Percentiles rank a stretch among this genome's conserved stretches.
phyloP scores from a whole-genome alignment of 2,329 filamentous ascomycete species.

The Arthroderma sp. region DNA sequence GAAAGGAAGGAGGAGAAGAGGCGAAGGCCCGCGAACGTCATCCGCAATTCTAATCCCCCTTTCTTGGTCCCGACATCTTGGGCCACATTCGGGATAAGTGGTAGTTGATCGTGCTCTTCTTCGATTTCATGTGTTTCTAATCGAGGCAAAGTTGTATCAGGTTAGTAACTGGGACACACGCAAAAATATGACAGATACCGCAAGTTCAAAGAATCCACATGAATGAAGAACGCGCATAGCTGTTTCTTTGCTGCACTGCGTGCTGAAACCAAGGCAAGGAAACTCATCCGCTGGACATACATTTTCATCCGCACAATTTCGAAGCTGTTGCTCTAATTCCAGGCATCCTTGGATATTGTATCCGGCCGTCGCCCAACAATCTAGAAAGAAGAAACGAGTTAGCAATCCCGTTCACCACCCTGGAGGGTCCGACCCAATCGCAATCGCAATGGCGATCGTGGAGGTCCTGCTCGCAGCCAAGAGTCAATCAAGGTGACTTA shows the following conservation, averaged over 20 bases:
- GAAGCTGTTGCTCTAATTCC: constrained; percentile 46
- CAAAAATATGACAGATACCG: constrained; percentile 1
- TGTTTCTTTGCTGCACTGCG: too few species aligned
- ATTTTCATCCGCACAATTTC: constrained; percentile 67
- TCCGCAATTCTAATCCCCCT: constrained; percentile 37
- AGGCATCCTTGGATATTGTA: constrained; percentile 44
- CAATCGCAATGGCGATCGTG: neutral
- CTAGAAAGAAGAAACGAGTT: constrained; percentile 8
- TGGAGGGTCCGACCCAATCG: too few species aligned
- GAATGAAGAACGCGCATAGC: too few species aligned
- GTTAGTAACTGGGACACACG: neutral
- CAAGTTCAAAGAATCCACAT: too few species aligned
- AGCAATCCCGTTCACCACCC: neutral
- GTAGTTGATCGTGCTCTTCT: constrained; percentile 80
- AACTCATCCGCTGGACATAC: constrained; percentile 31
- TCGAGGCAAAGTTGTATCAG: neutral
- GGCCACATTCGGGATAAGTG: constrained; percentile 68
- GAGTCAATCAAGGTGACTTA: constrained; percentile 22
- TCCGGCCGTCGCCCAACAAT: constrained; percentile 36
- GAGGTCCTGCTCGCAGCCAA: neutral
- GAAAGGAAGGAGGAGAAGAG: too few species aligned
- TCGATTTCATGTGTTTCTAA: constrained; percentile 41
- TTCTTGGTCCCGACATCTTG: constrained; percentile 57
- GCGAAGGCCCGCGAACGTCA: too few species aligned
- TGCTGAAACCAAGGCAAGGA: neutral